Evolutionary conservation across 352 stramenopile genomes (phyloP).

Genomic region (Elongisporangium undulatum): DNA sequence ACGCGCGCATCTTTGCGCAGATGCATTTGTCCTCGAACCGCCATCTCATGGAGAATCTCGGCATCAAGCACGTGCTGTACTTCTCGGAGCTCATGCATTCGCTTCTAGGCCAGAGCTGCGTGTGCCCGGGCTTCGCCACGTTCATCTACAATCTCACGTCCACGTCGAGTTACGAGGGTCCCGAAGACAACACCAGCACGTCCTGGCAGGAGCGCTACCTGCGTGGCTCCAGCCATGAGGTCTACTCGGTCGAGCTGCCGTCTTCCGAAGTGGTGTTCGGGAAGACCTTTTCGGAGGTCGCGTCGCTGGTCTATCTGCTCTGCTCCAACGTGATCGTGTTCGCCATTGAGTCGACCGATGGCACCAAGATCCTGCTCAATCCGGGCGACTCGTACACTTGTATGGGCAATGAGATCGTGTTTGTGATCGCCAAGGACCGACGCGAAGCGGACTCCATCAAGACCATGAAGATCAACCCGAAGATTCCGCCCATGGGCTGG

Average conservation of each 20-base stretch:
- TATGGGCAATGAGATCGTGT: conserved; percentile 55
- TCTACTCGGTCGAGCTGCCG: conserved; percentile 73
- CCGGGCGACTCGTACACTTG: conserved; percentile 73
- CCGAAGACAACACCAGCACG: conserved; percentile 22
- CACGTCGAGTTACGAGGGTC: conserved; percentile 61
- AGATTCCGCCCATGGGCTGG: conserved; percentile 15
- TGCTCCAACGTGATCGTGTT: conserved; percentile 80
- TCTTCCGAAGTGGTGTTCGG: conserved; percentile 42
- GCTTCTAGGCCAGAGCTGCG: conserved; percentile 79
- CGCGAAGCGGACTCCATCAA: conserved; percentile 44
- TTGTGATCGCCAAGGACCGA: conserved; percentile 70
- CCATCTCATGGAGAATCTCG: conserved; percentile 61
- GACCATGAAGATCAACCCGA: conserved; percentile 6
- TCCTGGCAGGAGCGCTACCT: conserved; percentile 75
- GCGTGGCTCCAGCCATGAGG: conserved; percentile 66
- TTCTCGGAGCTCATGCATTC: conserved; percentile 80
- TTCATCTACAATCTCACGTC: conserved; percentile 87
- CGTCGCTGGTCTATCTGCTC: conserved; percentile 68
- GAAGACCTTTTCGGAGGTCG: conserved; percentile 77
- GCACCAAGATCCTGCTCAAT: conserved; percentile 67
- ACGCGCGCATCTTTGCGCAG: conserved; percentile 59
- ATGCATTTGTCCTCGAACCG: conserved; percentile 76
- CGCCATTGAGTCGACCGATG: conserved; percentile 34
- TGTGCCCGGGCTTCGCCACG: conserved; percentile 82
- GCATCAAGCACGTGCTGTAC: conserved; percentile 33